Evolutionary conservation across 1,284 basidiomycete genomes (phyloP).

Genomic region (Cryptococcus jaspeensis): DNA sequence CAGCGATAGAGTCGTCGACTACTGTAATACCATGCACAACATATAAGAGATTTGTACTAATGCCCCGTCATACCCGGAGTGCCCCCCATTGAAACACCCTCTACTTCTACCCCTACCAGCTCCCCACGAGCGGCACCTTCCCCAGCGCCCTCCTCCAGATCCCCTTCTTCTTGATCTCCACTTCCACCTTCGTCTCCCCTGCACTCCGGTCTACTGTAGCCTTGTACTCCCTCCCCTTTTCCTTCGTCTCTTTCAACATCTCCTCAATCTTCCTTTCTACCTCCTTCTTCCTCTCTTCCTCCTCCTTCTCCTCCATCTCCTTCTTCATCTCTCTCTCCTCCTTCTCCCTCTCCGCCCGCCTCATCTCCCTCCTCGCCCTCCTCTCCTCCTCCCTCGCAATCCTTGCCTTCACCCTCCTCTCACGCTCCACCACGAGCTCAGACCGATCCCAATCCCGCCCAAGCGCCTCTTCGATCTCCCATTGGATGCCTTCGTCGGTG

Average conservation of each 20-base stretch:
- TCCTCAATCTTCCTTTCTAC: neutral
- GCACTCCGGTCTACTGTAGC: neutral
- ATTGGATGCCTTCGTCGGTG: conserved; percentile 36
- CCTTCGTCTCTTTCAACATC: neutral
- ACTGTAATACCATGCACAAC: no score
- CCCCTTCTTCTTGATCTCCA: neutral
- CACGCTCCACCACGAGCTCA: neutral
- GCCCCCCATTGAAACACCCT: neutral
- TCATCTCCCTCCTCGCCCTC: neutral
- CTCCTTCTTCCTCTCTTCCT: neutral
- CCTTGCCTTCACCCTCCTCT: neutral
- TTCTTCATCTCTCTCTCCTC: neutral
- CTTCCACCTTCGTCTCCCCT: neutral
- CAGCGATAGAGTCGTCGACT: neutral
- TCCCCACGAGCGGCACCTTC: conserved; percentile 10
- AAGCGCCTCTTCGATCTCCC: conserved; percentile 33
- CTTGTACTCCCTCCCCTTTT: neutral
- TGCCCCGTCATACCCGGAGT: neutral
- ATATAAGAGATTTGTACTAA: no score
- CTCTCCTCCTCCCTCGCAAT: neutral
- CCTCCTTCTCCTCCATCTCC: neutral
- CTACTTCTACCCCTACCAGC: conserved; percentile 4
- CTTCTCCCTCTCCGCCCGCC: neutral
- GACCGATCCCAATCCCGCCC: conserved; percentile 13
- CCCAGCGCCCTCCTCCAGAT: conserved; percentile 5